Evolutionary conservation across 2,329 filamentous ascomycete species (phyloP).

Genomic region (Fusarium piperis): DNA sequence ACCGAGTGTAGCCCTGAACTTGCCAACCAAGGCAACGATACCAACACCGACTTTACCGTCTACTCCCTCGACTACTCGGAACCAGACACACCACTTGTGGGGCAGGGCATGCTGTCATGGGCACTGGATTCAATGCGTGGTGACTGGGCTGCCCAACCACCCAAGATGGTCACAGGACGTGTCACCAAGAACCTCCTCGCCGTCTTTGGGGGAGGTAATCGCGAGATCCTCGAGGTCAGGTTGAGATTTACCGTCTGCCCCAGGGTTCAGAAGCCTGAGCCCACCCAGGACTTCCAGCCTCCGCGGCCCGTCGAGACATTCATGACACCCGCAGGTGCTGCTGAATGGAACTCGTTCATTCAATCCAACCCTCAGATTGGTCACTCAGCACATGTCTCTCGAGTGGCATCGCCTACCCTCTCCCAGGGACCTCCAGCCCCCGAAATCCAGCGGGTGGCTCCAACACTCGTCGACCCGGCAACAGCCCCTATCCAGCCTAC

Average conservation of each 20-base stretch:
- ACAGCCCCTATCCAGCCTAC: conserved; percentile 43
- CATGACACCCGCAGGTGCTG: conserved; percentile 67
- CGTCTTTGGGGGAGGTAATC: conserved; percentile 82
- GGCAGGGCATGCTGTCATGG: conserved; percentile 94
- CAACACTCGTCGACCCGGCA: conserved; percentile 44
- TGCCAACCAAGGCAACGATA: conserved; percentile 72
- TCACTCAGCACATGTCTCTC: conserved; percentile 48
- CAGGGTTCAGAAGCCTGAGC: conserved; percentile 56
- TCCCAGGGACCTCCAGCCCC: conserved; percentile 45
- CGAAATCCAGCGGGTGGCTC: conserved; percentile 50
- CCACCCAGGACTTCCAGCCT: conserved; percentile 38
- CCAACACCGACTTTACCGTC: conserved; percentile 92
- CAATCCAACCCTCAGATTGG: conserved; percentile 72
- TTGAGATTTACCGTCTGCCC: conserved; percentile 84
- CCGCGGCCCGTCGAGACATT: conserved; percentile 46
- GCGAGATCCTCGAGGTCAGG: conserved; percentile 93
- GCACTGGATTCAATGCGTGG: conserved; percentile 64
- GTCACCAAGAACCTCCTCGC: conserved; percentile 88
- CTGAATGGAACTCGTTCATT: conserved; percentile 82
- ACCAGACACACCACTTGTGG: conserved; percentile 89
- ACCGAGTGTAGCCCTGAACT: conserved; percentile 85
- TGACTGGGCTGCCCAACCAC: conserved; percentile 62
- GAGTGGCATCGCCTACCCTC: conserved; percentile 50
- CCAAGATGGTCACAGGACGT: conserved; percentile 85
- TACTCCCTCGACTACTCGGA: conserved; percentile 98